phyloP scores from a whole-genome alignment of 2,329 filamentous ascomycete species.

The Ophiocordyceps camponoti-rufipedis region DNA sequence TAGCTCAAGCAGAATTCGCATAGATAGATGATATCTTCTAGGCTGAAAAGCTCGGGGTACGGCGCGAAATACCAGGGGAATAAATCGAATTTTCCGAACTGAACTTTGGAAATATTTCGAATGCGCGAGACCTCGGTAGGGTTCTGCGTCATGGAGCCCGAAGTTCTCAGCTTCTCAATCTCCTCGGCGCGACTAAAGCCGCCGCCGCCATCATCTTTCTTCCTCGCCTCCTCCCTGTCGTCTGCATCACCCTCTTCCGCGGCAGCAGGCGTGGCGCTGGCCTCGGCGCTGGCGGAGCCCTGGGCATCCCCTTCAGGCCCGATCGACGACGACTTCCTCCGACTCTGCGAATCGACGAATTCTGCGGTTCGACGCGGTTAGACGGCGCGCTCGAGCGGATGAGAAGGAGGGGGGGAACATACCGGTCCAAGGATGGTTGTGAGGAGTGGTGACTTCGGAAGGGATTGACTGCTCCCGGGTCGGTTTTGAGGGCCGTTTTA shows the following conservation, averaged over 20 bases:
- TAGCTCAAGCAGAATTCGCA: slow-evolving; percentile 96
- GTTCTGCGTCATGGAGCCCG: slow-evolving; percentile 97
- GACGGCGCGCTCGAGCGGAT: not conserved
- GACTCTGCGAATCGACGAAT: slow-evolving; percentile 27
- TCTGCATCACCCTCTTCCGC: slow-evolving; percentile 37
- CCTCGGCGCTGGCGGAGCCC: slow-evolving; percentile 22
- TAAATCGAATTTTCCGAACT: slow-evolving; percentile 82
- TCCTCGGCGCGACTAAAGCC: slow-evolving; percentile 71
- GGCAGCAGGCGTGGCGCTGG: slow-evolving; percentile 24
- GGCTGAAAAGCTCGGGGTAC: slow-evolving; percentile 76
- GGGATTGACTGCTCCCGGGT: slow-evolving; percentile 31
- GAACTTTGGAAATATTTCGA: slow-evolving; percentile 80
- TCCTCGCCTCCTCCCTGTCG: slow-evolving; percentile 25
- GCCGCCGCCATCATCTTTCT: slow-evolving; percentile 28
- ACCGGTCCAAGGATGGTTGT: slow-evolving; percentile 32
- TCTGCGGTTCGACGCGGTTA: slow-evolving; percentile 11
- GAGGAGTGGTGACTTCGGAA: slow-evolving; percentile 35
- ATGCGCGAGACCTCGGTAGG: slow-evolving; percentile 93
- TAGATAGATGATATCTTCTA: slow-evolving; percentile 82
- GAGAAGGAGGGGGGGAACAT: slow-evolving; percentile 1
- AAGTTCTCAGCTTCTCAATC: slow-evolving; percentile 87
- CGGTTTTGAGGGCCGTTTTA: slow-evolving; percentile 32
- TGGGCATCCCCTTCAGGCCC: slow-evolving; percentile 26
- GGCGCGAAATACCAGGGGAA: slow-evolving; percentile 99
- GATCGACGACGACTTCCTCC: slow-evolving; percentile 23